These are phyloP conservation scores for Misopates orontium DNA, from an alignment of 257 asterid genomes.

Conservation along the genomic window DNA sequence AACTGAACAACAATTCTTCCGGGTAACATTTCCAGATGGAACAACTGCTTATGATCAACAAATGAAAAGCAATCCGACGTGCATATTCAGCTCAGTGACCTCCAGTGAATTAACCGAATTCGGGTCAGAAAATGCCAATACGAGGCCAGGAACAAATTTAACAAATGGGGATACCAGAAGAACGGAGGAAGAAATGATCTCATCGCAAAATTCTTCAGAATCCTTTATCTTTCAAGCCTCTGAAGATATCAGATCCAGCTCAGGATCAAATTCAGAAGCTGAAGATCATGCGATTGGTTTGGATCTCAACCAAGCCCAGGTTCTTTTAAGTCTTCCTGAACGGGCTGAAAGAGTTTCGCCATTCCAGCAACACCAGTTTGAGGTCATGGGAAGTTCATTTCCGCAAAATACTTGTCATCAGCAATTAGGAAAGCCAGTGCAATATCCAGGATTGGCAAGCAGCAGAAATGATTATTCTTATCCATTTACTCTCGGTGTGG, in stretches of 20 bases:
- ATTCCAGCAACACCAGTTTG: constrained; percentile 40
- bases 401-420: constrained; percentile 38
- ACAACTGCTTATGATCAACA: constrained; percentile 43
- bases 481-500: constrained; percentile 34
- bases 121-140: constrained; percentile 33
- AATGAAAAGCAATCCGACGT: constrained; percentile 39
- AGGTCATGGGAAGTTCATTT: constrained; percentile 27
- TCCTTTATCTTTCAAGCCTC: constrained; percentile 58
- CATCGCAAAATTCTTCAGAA: constrained; percentile 81
- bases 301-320: constrained; percentile 39
- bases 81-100: constrained; percentile 43
- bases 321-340: constrained; percentile 30
- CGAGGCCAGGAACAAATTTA: constrained; percentile 26
- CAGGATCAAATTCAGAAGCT: constrained; percentile 69
- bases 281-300: constrained; percentile 51
- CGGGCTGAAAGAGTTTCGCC: constrained; percentile 37
- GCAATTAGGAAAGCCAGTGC: constrained; percentile 40
- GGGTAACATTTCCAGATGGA: constrained; percentile 69
- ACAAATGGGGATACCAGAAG: constrained; percentile 35
- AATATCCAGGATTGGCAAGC: constrained; percentile 23
- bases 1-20: constrained; percentile 55
- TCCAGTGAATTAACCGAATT: constrained; percentile 37
- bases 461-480: constrained; percentile 27
- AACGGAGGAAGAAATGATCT: constrained; percentile 60
- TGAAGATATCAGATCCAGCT: constrained; percentile 61